Evolutionary conservation across 1,139 yeast species (phyloP), one percentile per base, ranked within the genome.

Genomic region (Suhomyces taliae): DNA sequence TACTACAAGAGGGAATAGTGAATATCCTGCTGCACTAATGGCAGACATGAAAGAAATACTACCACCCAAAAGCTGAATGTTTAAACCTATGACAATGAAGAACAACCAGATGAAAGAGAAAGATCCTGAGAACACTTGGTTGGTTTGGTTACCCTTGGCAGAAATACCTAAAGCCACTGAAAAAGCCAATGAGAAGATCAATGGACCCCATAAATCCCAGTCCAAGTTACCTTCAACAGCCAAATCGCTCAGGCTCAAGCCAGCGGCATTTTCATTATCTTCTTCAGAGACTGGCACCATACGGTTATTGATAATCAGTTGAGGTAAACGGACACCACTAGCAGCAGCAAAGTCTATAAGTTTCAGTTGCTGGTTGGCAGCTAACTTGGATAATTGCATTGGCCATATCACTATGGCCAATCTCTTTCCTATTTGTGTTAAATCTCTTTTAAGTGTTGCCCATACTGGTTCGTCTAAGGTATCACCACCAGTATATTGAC

Each of bases 161-260:
- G 76, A 59, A 38, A 72, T 56, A 1, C 84, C 81, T 45, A 80
- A 66, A 6, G 77, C 70, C 39, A 88, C 79, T 7, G 90, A 73
- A 53, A 85, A 84, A 14, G 75, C 65, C 42, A 89, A 70, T 14
- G 89, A 83, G 59, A 89, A 87, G 29, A 88, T 77, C 50, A 89
- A 70, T 2, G 96, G 96, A 0, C 96, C 96, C 96, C 96, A 89
- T 43, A 88, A 68, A 65, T 88, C 96, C 96, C 95, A 88, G 45
- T 87, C 93, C 43, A 80, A 69, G 51, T 69, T 75, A 50, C 69
- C 69, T 39, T 59, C 55, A 38, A 59, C 15, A 58, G 59, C 44
- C 43, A 40, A 47, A 19, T 53, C 56, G 11, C 32, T 31, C 12
- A 35, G 39, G 34, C 29, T 39, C 27, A 46, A 32, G 2, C 46